A percentile compares a stretch with the other conserved stretches of the same genome.
Conservation (phyloP, 2,329 filamentous ascomycete species). For the Sphaerulina populicola region DNA sequence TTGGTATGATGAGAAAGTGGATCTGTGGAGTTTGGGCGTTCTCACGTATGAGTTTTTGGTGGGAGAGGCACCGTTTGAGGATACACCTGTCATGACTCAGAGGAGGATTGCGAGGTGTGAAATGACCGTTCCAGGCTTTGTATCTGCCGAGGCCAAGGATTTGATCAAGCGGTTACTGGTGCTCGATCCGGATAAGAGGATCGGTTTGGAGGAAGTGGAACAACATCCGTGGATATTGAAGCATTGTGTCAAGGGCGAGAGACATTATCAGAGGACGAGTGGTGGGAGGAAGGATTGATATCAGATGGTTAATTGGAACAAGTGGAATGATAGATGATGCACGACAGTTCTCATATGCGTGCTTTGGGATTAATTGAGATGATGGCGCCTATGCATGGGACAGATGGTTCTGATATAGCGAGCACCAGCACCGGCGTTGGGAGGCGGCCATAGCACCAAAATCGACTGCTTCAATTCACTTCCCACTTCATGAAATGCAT, state of each 20-base stretch:
- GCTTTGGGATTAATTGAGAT: background rate
- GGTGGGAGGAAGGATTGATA: conserved; percentile 4
- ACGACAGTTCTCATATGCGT: background rate
- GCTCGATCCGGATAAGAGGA: conserved; percentile 85
- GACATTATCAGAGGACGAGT: conserved; percentile 38
- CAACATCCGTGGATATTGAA: conserved; percentile 94
- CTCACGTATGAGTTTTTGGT: conserved; percentile 94
- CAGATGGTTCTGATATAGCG: background rate
- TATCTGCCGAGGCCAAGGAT: conserved; percentile 83
- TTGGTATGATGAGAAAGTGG: conserved; percentile 90
- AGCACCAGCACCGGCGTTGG: too few species aligned
- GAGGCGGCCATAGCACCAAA: too few species aligned
- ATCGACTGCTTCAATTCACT: too few species aligned
- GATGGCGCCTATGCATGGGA: background rate
- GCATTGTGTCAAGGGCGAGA: conserved; percentile 62
- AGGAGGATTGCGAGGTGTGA: conserved; percentile 79
- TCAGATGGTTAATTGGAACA: background rate
- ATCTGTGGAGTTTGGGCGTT: conserved; percentile 91
- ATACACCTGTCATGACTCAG: conserved; percentile 90
- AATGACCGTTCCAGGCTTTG: conserved; percentile 84
- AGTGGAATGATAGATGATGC: background rate
- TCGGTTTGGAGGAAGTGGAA: conserved; percentile 81
- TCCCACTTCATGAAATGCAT: too few species aligned
- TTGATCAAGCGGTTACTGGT: conserved; percentile 87
- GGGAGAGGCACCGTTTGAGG: conserved; percentile 93